A percentile compares a stretch with the other conserved stretches of the same genome.
phyloP scores from a whole-genome alignment of 1,139 yeast species.

The Kurtzmaniella quercitrusa region DNA sequence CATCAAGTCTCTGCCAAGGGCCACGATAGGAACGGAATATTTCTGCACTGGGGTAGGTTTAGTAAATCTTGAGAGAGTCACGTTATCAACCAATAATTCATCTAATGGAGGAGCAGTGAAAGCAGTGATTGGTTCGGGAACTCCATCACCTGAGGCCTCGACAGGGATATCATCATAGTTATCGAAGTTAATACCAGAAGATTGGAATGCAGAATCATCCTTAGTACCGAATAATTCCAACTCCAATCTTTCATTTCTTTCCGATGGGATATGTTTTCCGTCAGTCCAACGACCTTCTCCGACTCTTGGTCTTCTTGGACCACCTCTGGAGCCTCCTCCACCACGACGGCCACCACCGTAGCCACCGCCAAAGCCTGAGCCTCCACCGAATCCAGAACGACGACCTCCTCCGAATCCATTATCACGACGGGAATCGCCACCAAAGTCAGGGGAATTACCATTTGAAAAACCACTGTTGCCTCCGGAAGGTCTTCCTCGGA shows the following conservation, averaged over 20 bases:
- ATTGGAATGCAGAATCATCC: slow-evolving; percentile 79
- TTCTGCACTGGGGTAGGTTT: slow-evolving; percentile 99
- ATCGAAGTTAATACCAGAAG: slow-evolving; percentile 97
- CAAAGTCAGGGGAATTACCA: slow-evolving; percentile 21
- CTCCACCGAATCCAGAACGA: slow-evolving; percentile 12
- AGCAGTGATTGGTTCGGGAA: slow-evolving; percentile 86
- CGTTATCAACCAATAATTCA: slow-evolving; percentile 79
- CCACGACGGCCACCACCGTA: slow-evolving; percentile 21
- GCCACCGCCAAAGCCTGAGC: slow-evolving; percentile 19
- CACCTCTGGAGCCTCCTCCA: slow-evolving; percentile 17
- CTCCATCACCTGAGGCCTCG: slow-evolving; percentile 93
- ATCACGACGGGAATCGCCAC: slow-evolving; percentile 11
- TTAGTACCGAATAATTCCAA: slow-evolving; percentile 80
- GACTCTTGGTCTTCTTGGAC: slow-evolving; percentile 22
- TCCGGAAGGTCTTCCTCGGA: slow-evolving; percentile 25
- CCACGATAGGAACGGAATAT: slow-evolving; percentile 96
- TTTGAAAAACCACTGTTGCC: background rate
- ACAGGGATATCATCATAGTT: slow-evolving; percentile 98
- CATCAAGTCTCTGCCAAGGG: slow-evolving; percentile 95
- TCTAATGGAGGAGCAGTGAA: slow-evolving; percentile 95
- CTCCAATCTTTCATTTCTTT: slow-evolving; percentile 67
- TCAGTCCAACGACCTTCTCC: slow-evolving; percentile 76
- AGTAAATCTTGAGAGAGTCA: slow-evolving; percentile 81
- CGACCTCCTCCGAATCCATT: slow-evolving; percentile 18
- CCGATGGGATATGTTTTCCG: slow-evolving; percentile 86